phyloP scores from a whole-genome alignment of 768 basidiomycete genomes.

The Hydnum rufescens region DNA sequence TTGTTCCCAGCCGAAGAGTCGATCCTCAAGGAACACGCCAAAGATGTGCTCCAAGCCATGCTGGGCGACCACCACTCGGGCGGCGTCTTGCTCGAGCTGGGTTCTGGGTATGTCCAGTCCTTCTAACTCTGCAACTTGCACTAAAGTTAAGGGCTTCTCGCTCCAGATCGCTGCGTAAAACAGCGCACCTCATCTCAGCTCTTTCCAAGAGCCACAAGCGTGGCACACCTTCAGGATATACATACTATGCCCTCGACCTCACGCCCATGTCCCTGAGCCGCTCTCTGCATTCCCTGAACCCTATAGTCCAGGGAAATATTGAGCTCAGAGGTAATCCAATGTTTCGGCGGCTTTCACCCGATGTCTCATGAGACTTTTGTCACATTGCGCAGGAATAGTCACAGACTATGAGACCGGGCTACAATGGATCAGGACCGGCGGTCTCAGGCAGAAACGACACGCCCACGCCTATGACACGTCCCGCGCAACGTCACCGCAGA shows the following conservation, averaged over 20 bases:
- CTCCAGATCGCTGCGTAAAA: constrained; percentile 77
- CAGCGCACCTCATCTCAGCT: constrained; percentile 60
- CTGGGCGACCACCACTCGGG: constrained; percentile 29
- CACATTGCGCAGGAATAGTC: not conserved
- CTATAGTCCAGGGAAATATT: not conserved
- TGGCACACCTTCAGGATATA: constrained; percentile 30
- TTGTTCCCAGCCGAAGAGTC: constrained; percentile 75
- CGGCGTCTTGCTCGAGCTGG: constrained; percentile 64
- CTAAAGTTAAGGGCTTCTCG: no score
- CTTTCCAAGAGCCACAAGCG: constrained; percentile 26
- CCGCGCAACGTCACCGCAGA: no score
- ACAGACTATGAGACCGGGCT: not conserved
- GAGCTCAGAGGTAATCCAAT: not conserved
- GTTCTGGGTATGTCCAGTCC: constrained; percentile 58
- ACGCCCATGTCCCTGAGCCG: constrained; percentile 23
- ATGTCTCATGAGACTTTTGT: not conserved
- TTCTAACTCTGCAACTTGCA: constrained; percentile 2
- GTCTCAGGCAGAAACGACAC: not conserved
- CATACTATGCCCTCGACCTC: constrained; percentile 85
- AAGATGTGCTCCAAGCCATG: constrained; percentile 60
- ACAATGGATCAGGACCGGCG: not conserved
- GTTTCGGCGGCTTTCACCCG: not conserved
- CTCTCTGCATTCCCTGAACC: not conserved
- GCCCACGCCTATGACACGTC: not conserved
- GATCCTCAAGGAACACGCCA: constrained; percentile 50